Conservation (phyloP, 306 rosid genomes). For the Astragalus glycyphyllos region DNA sequence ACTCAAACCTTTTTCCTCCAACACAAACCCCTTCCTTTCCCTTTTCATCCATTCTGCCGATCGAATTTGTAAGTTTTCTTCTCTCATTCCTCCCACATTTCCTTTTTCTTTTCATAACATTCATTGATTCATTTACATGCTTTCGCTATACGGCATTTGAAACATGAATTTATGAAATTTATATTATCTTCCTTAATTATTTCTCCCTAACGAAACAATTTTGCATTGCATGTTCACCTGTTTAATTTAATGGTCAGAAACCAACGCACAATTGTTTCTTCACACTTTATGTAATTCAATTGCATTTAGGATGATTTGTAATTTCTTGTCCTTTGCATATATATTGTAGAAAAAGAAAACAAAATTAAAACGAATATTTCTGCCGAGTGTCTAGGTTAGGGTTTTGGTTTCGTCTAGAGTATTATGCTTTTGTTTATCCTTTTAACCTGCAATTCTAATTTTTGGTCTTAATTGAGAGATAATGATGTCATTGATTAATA, state of each 20-base stretch:
- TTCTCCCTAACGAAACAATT: not conserved
- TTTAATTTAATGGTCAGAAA: not conserved
- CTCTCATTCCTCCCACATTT: not conserved
- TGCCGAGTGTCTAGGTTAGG: not conserved
- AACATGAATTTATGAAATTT: not conserved
- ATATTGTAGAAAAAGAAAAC: too few relatives aligned
- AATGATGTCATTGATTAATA: conserved; percentile 24
- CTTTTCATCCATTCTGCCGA: not conserved
- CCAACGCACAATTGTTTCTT: not conserved
- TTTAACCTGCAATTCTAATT: conserved; percentile 6
- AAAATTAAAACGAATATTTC: not conserved
- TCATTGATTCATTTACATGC: not conserved
- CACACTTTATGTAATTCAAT: not conserved
- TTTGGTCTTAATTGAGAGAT: conserved; percentile 7
- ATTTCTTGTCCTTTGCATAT: conserved; percentile 7
- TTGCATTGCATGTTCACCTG: not conserved
- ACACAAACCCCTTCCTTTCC: not conserved
- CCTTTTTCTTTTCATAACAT: not conserved
- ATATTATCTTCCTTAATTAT: not conserved
- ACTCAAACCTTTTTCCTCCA: conserved; percentile 29
- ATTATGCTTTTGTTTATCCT: not conserved
- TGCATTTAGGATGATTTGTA: conserved; percentile 10
- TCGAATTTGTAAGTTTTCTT: conserved; percentile 36
- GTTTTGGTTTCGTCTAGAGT: not conserved
- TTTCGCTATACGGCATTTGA: not conserved